phyloP scores from a whole-genome alignment of 2,329 filamentous ascomycete species.

The Talaromyces sp. region DNA sequence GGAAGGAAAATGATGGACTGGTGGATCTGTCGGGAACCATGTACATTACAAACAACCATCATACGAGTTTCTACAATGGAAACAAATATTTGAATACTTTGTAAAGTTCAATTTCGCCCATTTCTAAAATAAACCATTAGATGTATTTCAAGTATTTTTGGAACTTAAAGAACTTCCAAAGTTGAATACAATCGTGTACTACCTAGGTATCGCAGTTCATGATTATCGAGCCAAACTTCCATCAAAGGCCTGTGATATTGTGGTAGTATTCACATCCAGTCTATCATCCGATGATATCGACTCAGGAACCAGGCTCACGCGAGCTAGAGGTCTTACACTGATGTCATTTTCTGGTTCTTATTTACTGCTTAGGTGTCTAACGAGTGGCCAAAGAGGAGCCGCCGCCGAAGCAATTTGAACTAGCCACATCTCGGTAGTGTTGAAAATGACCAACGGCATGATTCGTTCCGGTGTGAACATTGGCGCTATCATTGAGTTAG shows the following conservation, averaged over 20 bases:
- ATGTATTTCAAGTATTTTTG: too few relatives aligned
- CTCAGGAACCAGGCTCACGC: too few relatives aligned
- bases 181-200: too few relatives aligned
- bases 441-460: background rate
- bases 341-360: background rate
- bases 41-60: slow-evolving; percentile 1
- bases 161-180: too few relatives aligned
- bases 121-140: too few relatives aligned
- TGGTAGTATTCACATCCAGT: too few relatives aligned
- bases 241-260: too few relatives aligned
- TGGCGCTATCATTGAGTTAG: background rate
- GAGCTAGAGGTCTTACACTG: background rate
- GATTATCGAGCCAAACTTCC: too few relatives aligned
- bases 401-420: background rate
- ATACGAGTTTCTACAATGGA: background rate
- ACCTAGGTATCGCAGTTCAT: too few relatives aligned
- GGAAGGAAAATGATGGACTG: background rate
- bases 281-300: background rate
- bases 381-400: background rate
- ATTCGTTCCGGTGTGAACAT: background rate
- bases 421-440: background rate
- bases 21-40: background rate
- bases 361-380: background rate
- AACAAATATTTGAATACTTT: too few relatives aligned
- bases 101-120: too few relatives aligned